Evolutionary conservation across 768 basidiomycete species (phyloP).

Genomic region (Hericium erinaceus): DNA sequence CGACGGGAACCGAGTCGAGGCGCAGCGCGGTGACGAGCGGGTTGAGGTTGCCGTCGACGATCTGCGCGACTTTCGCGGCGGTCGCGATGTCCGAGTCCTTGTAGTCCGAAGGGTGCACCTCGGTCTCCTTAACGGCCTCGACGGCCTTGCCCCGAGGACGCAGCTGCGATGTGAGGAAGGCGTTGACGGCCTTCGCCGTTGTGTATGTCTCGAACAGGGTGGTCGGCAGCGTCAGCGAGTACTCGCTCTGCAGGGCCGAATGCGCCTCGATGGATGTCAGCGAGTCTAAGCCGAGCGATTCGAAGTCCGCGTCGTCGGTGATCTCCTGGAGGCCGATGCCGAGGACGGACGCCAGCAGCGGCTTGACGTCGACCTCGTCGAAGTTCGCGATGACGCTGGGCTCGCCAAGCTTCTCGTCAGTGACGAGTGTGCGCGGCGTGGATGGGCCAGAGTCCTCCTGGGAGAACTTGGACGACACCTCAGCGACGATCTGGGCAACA

Average conservation of each 20-base stretch:
- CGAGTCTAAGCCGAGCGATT: conserved; percentile 52
- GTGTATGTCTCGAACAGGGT: conserved; percentile 32
- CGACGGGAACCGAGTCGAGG: conserved; percentile 23
- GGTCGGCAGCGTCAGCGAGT: conserved; percentile 33
- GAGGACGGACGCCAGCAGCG: conserved; percentile 37
- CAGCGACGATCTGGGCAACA: conserved; percentile 26
- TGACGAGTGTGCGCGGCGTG: not conserved
- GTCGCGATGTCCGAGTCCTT: not conserved
- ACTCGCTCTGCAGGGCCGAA: conserved; percentile 34
- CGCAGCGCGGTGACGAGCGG: conserved; percentile 7
- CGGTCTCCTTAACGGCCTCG: not conserved
- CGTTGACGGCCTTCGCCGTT: conserved; percentile 31
- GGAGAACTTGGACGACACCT: not conserved
- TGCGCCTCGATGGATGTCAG: conserved; percentile 54
- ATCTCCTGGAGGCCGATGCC: conserved; percentile 28
- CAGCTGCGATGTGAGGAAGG: conserved; percentile 17
- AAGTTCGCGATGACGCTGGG: conserved; percentile 2
- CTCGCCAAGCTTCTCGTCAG: not conserved
- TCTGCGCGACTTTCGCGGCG: not conserved
- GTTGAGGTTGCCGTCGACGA: not conserved
- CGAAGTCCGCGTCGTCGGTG: conserved; percentile 36
- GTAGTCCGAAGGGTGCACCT: no score
- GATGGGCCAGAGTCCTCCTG: not conserved
- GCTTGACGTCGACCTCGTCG: conserved; percentile 22
- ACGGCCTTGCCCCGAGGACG: not conserved